phyloP scores from a whole-genome alignment of 2,329 filamentous ascomycete species.

The Orbilia quercus region DNA sequence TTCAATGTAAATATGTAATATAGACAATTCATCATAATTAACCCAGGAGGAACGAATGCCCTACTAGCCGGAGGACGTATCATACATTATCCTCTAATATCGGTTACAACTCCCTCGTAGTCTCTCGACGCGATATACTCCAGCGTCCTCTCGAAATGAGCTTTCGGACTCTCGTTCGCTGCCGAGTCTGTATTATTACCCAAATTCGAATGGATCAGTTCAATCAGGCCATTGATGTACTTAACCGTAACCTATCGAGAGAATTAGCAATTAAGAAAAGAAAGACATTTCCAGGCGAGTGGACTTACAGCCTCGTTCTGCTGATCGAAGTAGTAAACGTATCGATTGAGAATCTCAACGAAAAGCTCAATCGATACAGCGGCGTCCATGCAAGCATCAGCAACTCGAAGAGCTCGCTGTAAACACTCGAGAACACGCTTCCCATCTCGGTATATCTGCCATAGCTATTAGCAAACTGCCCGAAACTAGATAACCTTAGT shows the following conservation, averaged over 20 bases:
- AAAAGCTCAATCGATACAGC: conserved; percentile 90
- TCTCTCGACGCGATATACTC: conserved; percentile 92
- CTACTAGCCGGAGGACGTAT: neutral
- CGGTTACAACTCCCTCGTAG: conserved; percentile 88
- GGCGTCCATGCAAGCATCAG: conserved; percentile 95
- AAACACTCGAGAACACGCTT: conserved; percentile 97
- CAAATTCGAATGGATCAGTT: conserved; percentile 96
- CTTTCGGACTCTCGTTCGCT: conserved; percentile 86
- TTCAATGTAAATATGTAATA: conserved; percentile 55
- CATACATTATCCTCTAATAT: conserved; percentile 66
- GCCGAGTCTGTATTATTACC: conserved; percentile 84
- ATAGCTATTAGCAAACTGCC: conserved; percentile 57
- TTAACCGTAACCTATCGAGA: conserved; percentile 80
- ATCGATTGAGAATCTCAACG: conserved; percentile 96
- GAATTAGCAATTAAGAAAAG: conserved; percentile 45
- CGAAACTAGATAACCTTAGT: conserved; percentile 57
- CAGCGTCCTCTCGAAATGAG: conserved; percentile 93
- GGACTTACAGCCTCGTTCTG: conserved; percentile 89
- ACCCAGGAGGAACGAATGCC: neutral
- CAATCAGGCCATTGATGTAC: conserved; percentile 96
- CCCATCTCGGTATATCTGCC: conserved; percentile 90
- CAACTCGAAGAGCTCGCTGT: conserved; percentile 92
- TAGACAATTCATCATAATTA: conserved; percentile 44
- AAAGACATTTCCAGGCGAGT: neutral
- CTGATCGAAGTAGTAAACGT: conserved; percentile 99